phyloP scores from a whole-genome alignment of 768 basidiomycete species.

The Tulasnella sp. region DNA sequence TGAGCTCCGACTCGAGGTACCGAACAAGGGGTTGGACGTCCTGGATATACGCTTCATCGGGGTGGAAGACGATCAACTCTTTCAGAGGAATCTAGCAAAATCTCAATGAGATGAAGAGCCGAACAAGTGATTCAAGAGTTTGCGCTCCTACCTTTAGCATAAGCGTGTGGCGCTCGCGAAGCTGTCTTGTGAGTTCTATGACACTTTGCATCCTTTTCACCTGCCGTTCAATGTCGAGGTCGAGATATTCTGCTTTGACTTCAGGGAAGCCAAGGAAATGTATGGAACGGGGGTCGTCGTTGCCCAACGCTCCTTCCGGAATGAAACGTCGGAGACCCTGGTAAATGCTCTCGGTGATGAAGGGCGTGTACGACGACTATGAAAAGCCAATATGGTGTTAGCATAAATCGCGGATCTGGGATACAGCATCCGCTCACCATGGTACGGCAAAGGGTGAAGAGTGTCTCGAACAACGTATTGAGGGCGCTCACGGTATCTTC shows the following conservation, averaged over 20 bases:
- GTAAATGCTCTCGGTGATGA: slow-evolving; percentile 94
- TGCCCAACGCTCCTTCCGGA: slow-evolving; percentile 58
- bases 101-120: not conserved
- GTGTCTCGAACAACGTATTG: slow-evolving; percentile 91
- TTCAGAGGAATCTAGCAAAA: slow-evolving; percentile 70
- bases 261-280: slow-evolving; percentile 94
- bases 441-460: slow-evolving; percentile 89
- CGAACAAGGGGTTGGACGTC: slow-evolving; percentile 78
- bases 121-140: not conserved
- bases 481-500: slow-evolving; percentile 82
- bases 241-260: slow-evolving; percentile 91
- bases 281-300: slow-evolving; percentile 75
- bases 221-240: slow-evolving; percentile 86
- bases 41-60: slow-evolving; percentile 69
- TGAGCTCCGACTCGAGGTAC: slow-evolving; percentile 91
- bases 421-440: slow-evolving; percentile 53
- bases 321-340: slow-evolving; percentile 83
- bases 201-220: slow-evolving; percentile 91
- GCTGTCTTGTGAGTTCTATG: slow-evolving; percentile 81
- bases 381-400: not conserved
- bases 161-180: slow-evolving; percentile 79
- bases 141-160: slow-evolving; percentile 72
- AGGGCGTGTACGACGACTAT: slow-evolving; percentile 96
- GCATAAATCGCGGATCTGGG: not conserved
- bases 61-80: slow-evolving; percentile 90